Percentiles rank a stretch among this genome's conserved stretches.
These are phyloP conservation scores for Leccinum incarnatum DNA, from an alignment of 768 basidiomycete genomes.

Conservation along the genomic window DNA sequence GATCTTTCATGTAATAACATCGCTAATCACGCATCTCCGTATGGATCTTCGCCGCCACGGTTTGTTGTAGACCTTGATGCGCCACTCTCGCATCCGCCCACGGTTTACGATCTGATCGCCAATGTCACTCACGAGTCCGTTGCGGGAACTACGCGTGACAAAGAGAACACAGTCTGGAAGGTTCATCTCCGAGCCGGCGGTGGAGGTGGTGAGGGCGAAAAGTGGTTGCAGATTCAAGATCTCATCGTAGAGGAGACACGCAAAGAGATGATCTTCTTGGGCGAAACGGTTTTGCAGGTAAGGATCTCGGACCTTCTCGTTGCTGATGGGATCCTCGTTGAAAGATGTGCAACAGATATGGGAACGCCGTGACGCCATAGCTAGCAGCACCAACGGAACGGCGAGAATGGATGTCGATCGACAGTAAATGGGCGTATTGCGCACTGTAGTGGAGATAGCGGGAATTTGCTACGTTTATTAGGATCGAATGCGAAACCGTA, in stretches of 20 bases:
- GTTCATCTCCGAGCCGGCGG: conserved; percentile 76
- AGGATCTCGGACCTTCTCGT: conserved; percentile 8
- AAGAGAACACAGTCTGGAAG: conserved; percentile 91
- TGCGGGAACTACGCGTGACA: conserved; percentile 92
- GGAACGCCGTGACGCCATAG: conserved; percentile 47
- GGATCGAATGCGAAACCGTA: conserved; percentile 13
- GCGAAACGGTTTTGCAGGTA: conserved; percentile 95
- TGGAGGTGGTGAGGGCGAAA: conserved; percentile 79
- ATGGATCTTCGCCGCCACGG: conserved; percentile 22
- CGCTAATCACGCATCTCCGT: conserved; percentile 23
- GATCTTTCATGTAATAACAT: conserved; percentile 20
- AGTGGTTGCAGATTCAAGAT: conserved; percentile 97
- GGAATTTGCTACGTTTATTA: conserved; percentile 22
- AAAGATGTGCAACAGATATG: conserved; percentile 48
- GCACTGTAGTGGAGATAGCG: conserved; percentile 30
- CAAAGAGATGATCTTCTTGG: conserved; percentile 96
- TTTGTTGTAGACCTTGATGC: conserved; percentile 70
- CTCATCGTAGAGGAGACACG: conserved; percentile 94
- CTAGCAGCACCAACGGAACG: conserved; percentile 14
- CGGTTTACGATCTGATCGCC: conserved; percentile 90
- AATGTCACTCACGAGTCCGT: conserved; percentile 95
- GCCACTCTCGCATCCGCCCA: conserved; percentile 53
- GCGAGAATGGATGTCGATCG: conserved; percentile 35
- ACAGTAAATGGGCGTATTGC: conserved; percentile 10
- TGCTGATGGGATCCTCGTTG: conserved; percentile 4